These are phyloP conservation scores for Trametes versicolor DNA, from an alignment of 1,284 basidiomycete genomes.

Conservation along the genomic window DNA sequence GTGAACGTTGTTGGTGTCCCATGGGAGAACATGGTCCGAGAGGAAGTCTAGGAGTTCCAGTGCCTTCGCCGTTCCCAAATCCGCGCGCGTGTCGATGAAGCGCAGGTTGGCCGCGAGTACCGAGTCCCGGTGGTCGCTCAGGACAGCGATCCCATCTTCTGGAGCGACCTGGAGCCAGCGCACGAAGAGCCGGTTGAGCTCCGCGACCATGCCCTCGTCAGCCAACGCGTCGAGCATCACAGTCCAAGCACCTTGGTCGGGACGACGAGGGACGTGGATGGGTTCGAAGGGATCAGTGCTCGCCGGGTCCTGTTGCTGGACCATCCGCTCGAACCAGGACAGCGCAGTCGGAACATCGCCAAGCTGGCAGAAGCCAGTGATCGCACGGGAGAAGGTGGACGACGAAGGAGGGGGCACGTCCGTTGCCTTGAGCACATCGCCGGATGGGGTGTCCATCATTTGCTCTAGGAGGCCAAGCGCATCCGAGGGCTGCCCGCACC, in stretches of 20 bases:
- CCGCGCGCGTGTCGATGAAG: slow-evolving; percentile 44
- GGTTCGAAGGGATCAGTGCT: slow-evolving; percentile 51
- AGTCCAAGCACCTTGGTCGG: slow-evolving; percentile 60
- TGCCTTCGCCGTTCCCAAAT: slow-evolving; percentile 34
- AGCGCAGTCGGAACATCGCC: slow-evolving; percentile 74
- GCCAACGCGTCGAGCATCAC: slow-evolving; percentile 65
- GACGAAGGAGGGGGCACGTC: slow-evolving; percentile 68
- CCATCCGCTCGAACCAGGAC: slow-evolving; percentile 75
- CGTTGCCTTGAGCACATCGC: slow-evolving; percentile 46
- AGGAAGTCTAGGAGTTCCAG: slow-evolving; percentile 44
- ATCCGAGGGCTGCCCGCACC: slow-evolving; percentile 66
- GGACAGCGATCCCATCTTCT: slow-evolving; percentile 50
- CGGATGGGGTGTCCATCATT: slow-evolving; percentile 69
- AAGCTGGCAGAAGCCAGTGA: slow-evolving; percentile 70
- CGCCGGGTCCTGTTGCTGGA: slow-evolving; percentile 53
- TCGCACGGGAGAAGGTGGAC: slow-evolving; percentile 72
- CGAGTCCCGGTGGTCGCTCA: slow-evolving; percentile 43
- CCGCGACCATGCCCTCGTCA: slow-evolving; percentile 53
- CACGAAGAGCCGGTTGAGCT: slow-evolving; percentile 64
- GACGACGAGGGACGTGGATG: slow-evolving; percentile 55
- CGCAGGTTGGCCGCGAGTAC: slow-evolving; percentile 53
- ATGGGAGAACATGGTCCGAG: slow-evolving; percentile 34
- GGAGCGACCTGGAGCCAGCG: slow-evolving; percentile 48
- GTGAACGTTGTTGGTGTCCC: slow-evolving; percentile 25
- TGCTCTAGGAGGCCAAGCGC: slow-evolving; percentile 77